Conservation (phyloP, 331 rosid species). For the Pyracantha coccinea region DNA sequence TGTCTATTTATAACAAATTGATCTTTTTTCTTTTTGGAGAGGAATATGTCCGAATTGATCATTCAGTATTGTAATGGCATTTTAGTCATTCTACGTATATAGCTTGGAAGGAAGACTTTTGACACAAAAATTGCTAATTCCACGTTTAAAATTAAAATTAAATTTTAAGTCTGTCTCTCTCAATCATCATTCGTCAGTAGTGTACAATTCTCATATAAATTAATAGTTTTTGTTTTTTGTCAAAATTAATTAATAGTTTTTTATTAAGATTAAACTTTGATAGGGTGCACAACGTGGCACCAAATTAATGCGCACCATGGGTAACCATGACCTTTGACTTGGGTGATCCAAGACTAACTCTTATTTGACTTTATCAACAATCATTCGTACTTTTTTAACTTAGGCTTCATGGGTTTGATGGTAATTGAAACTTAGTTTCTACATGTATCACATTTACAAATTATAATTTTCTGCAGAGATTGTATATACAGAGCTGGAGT, state of each 20-base stretch:
- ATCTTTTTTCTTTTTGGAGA: neutral
- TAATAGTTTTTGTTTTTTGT: no score
- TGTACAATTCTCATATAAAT: no score
- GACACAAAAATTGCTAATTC: neutral
- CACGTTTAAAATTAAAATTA: no score
- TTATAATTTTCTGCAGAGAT: neutral
- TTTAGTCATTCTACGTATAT: neutral
- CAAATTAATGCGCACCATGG: constrained; percentile 3
- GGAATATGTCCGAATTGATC: neutral
- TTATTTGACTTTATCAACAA: no score
- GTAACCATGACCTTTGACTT: constrained; percentile 6
- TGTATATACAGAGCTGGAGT: no score
- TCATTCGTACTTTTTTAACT: no score
- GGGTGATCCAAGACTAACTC: neutral
- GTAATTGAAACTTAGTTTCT: neutral
- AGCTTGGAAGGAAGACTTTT: neutral
- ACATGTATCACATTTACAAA: no score
- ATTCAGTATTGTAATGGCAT: neutral
- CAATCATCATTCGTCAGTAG: neutral
- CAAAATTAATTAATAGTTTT: no score
- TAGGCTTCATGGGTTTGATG: neutral
- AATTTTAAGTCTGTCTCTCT: no score
- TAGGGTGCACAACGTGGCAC: neutral
- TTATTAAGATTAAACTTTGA: neutral
- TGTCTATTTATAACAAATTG: no score